phyloP scores from a whole-genome alignment of 2,329 filamentous ascomycete species.

The Leptosphaerulina australis region DNA sequence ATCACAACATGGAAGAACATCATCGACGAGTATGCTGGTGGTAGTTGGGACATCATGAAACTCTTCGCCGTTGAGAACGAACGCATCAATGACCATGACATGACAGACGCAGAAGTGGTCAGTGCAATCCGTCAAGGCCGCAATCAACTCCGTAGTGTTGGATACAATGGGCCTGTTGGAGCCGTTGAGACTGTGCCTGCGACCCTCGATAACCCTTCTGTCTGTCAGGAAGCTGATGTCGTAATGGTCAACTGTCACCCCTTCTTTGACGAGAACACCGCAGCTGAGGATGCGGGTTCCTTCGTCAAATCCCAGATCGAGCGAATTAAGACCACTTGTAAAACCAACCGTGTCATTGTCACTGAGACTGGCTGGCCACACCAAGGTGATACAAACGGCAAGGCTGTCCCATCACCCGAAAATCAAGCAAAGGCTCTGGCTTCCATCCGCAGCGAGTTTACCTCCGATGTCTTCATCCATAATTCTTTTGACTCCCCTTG shows the following conservation, averaged over 20 bases:
- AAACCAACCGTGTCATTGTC: conserved; percentile 69
- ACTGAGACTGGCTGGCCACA: conserved; percentile 88
- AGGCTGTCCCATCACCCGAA: conserved; percentile 69
- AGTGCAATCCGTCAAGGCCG: conserved; percentile 65
- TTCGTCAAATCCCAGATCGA: conserved; percentile 67
- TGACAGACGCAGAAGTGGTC: conserved; percentile 61
- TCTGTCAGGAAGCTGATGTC: conserved; percentile 77
- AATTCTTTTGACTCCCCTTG: conserved; percentile 80
- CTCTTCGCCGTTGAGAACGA: conserved; percentile 83
- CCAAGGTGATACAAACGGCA: conserved; percentile 67
- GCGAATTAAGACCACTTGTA: conserved; percentile 55
- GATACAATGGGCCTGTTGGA: conserved; percentile 75
- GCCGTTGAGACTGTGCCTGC: conserved; percentile 80
- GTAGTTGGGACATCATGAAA: conserved; percentile 72
- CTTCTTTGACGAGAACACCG: conserved; percentile 74
- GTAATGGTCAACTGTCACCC: conserved; percentile 82
- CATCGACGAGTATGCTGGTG: conserved; percentile 51
- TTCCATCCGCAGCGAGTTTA: conserved; percentile 67
- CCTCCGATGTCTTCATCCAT: conserved; percentile 70
- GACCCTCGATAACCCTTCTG: conserved; percentile 66
- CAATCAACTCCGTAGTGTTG: conserved; percentile 62
- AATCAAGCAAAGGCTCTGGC: conserved; percentile 71
- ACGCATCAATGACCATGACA: conserved; percentile 63
- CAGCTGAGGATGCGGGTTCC: conserved; percentile 65
- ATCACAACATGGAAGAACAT: conserved; percentile 66